A percentile compares a stretch with the other conserved stretches of the same genome.
These are phyloP conservation scores for Leishmania tarentolae DNA, from an alignment of 208 protist genomes.

Conservation along the genomic window DNA sequence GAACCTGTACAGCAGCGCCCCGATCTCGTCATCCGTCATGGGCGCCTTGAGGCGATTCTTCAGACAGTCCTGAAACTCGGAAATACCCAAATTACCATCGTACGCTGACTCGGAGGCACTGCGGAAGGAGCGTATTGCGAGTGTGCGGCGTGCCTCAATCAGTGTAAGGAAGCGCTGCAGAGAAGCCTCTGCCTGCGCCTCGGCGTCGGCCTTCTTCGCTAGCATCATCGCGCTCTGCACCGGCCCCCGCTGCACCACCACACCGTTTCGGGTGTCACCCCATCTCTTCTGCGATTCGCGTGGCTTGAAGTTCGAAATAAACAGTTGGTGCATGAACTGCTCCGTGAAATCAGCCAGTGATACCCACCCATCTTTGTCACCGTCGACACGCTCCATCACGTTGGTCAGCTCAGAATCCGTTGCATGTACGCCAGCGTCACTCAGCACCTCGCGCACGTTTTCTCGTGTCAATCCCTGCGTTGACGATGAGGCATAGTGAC, in stretches of 20 bases:
- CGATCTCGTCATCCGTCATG: conserved; percentile 72
- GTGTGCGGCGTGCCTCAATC: conserved; percentile 72
- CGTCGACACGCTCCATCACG: conserved; percentile 72
- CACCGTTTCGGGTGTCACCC: conserved; percentile 19
- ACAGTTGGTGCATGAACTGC: conserved; percentile 76
- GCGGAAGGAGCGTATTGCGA: conserved; percentile 78
- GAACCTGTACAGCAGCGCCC: conserved; percentile 83
- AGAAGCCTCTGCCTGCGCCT: conserved; percentile 53
- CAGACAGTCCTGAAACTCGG: conserved; percentile 72
- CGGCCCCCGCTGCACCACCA: conserved; percentile 37
- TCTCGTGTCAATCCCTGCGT: conserved; percentile 56
- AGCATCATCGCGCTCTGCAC: conserved; percentile 51
- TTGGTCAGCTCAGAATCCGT: conserved; percentile 49
- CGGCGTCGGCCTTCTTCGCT: conserved; percentile 34
- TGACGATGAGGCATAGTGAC: conserved; percentile 69
- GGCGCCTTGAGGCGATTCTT: conserved; percentile 57
- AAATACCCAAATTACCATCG: conserved; percentile 79
- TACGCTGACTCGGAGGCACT: conserved; percentile 53
- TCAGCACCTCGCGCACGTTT: conserved; percentile 67
- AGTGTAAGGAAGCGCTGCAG: conserved; percentile 73
- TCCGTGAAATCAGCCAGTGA: conserved; percentile 84
- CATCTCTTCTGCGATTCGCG: conserved; percentile 29
- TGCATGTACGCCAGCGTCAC: conserved; percentile 52
- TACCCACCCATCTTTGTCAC: conserved; percentile 79
- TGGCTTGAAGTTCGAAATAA: conserved; percentile 77